Evolutionary conservation across 352 stramenopile species (phyloP).

Genomic region (Pythium chondricola): DNA sequence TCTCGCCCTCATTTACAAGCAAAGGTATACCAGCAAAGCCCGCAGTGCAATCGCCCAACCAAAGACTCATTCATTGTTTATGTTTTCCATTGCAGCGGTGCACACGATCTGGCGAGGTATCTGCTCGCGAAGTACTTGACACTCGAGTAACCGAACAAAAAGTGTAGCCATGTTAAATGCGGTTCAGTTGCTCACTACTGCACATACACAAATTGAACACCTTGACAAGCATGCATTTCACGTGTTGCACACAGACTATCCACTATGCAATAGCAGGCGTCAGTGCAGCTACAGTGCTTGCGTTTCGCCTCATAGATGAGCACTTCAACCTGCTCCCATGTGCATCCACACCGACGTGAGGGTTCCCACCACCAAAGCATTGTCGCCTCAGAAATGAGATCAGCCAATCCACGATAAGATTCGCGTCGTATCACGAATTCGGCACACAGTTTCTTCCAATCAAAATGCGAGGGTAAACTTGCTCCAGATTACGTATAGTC

Average conservation of each 20-base stretch:
- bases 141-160: constrained; percentile 29
- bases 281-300: no score
- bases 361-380: no score
- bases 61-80: constrained; percentile 1
- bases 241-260: no score
- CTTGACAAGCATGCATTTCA: no score
- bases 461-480: neutral
- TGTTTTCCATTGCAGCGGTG: constrained; percentile 33
- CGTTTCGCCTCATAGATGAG: no score
- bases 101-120: constrained; percentile 68
- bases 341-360: no score
- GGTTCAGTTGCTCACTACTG: no score
- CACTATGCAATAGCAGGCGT: no score
- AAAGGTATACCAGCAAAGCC: constrained; percentile 41
- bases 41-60: no score
- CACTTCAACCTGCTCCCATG: no score
- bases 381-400: neutral
- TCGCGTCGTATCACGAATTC: constrained; percentile 18
- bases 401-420: constrained; percentile 18
- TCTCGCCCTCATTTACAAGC: constrained; percentile 82
- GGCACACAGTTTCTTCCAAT: constrained; percentile 9
- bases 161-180: constrained; percentile 7
- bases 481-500: constrained; percentile 8
- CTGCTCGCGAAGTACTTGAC: constrained; percentile 81
- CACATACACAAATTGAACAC: no score